These are phyloP conservation scores for Acacia crassicarpa DNA, from an alignment of 306 rosid species.

Conservation along the genomic window DNA sequence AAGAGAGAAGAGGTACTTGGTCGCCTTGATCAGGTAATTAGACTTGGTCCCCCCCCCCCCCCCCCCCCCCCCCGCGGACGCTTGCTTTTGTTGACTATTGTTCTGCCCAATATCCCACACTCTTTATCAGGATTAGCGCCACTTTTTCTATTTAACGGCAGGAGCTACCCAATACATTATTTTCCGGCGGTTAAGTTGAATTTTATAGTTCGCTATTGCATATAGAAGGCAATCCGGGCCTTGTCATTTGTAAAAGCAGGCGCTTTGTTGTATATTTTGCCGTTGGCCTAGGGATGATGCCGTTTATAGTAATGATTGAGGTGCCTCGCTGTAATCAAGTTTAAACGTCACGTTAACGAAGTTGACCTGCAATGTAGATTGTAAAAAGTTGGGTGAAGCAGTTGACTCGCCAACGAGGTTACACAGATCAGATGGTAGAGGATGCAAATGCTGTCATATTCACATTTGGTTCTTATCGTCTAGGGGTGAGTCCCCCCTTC, in stretches of 20 bases:
- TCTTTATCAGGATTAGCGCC: neutral
- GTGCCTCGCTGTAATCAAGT: neutral
- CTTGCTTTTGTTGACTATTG: neutral
- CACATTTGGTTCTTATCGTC: slow-evolving; percentile 69
- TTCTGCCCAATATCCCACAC: neutral
- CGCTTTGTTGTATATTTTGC: neutral
- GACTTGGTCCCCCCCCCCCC: neutral
- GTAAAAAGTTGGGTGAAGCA: slow-evolving; percentile 74
- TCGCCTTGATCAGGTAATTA: slow-evolving; percentile 53
- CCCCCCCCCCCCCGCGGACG: neutral
- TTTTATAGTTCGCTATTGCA: neutral
- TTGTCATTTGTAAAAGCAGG: neutral
- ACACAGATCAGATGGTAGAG: slow-evolving; percentile 76
- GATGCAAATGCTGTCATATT: slow-evolving; percentile 69
- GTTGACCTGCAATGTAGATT: slow-evolving; percentile 52
- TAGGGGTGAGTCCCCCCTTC: slow-evolving; percentile 48
- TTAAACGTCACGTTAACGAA: slow-evolving; percentile 23
- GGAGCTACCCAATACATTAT: neutral
- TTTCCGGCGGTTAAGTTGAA: neutral
- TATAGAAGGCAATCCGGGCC: neutral
- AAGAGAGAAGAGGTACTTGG: slow-evolving; percentile 62
- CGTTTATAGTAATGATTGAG: slow-evolving; percentile 6
- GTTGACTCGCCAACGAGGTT: slow-evolving; percentile 60
- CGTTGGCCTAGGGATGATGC: neutral
- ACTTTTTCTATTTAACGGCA: neutral